Evolutionary conservation across 2,329 filamentous ascomycete species (phyloP), one percentile per base, ranked within the genome.

Genomic region (Xylariomycetidae sp.): DNA sequence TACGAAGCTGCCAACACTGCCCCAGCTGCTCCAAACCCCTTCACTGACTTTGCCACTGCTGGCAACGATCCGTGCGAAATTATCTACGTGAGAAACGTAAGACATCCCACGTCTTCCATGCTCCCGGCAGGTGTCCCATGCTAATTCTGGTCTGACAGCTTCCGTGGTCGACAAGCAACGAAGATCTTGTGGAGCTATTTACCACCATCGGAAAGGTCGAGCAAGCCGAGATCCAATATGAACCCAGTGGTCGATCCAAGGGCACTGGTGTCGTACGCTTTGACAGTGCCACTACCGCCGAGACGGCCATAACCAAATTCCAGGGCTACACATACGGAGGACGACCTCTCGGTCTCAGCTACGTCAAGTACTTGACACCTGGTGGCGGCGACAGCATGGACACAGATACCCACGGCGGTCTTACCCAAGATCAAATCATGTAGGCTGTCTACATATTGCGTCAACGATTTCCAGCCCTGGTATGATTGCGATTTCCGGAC

Each of bases 401-500:
- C 48, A 86, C 82, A 20, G 80, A 88, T 42, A 77, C 85, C 45
- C 74, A 76, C 36, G 77, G 72, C 31, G 84, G 82, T 41, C 66
- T 94, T 57, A 94, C 88, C n/a, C 92, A 97, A 64, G 90, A 97
- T 58, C 89, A 97, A 70, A 96, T 97, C 65, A 95, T 97, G 89
- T 97, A 67, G 56, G n/a, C n/a, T n/a, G n/a, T n/a, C n/a, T n/a
- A n/a, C n/a, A n/a, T n/a, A n/a, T n/a, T n/a, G n/a, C n/a, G n/a
- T n/a, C n/a, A n/a, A n/a, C n/a, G n/a, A n/a, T n/a, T n/a, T n/a
- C n/a, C n/a, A n/a, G n/a, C n/a, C n/a, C n/a, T n/a, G n/a, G n/a
- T n/a, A n/a, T n/a, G n/a, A n/a, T n/a, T n/a, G n/a, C n/a, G n/a
- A n/a, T n/a, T n/a, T n/a, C n/a, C n/a, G n/a, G n/a, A n/a, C n/a